phyloP scores from a whole-genome alignment of 169 alveolate species.

The Toxoplasma gondii region DNA sequence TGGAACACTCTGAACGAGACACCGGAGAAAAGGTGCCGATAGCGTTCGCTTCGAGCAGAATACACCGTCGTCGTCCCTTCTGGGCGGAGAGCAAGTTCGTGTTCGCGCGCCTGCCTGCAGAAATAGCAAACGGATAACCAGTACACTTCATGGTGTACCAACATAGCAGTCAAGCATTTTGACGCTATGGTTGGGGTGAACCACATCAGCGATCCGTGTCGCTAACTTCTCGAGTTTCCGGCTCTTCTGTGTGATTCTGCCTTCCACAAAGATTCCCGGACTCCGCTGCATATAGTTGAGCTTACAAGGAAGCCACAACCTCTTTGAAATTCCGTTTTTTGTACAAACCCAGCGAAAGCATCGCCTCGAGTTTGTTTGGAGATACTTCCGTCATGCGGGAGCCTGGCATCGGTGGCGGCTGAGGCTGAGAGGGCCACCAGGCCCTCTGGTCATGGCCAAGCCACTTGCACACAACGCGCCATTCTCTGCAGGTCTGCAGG shows the following conservation, averaged over 20 bases:
- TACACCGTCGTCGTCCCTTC: neutral
- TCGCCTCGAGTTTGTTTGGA: neutral
- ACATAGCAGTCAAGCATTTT: too few relatives aligned
- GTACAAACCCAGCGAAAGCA: conserved; percentile 19
- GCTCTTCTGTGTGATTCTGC: too few relatives aligned
- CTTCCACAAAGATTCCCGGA: too few relatives aligned
- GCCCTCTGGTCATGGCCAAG: neutral
- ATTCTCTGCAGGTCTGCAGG: conserved; percentile 10
- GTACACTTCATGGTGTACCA: too few relatives aligned
- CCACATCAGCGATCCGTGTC: too few relatives aligned
- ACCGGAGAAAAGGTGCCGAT: conserved; percentile 8
- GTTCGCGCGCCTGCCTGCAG: conserved; percentile 18
- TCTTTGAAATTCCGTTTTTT: neutral
- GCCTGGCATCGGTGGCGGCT: neutral
- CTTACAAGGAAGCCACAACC: neutral
- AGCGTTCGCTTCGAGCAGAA: conserved; percentile 14
- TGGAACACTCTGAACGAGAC: neutral
- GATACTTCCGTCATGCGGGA: conserved; percentile 15
- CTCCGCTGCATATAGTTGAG: too few relatives aligned
- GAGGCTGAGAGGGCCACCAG: conserved; percentile 16
- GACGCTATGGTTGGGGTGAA: too few relatives aligned
- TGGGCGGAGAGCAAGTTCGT: conserved; percentile 13
- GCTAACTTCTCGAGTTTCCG: too few relatives aligned
- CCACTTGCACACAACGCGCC: conserved; percentile 1
- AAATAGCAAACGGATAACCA: neutral